Evolutionary conservation across 1,139 yeast species (phyloP), one percentile per base, ranked within the genome.

Genomic region (Kodamaea suecica): DNA sequence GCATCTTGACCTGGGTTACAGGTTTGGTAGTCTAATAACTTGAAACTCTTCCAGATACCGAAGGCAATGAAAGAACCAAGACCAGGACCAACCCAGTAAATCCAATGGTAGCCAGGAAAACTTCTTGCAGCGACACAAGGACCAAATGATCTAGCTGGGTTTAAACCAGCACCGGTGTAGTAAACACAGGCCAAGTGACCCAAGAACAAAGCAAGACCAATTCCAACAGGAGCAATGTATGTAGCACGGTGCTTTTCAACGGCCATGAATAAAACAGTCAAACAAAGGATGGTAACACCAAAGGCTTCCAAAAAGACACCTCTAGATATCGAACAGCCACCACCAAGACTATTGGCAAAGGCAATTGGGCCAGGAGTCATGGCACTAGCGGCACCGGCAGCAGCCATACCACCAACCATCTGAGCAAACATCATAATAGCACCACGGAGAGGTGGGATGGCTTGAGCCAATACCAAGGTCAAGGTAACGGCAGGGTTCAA

Each of bases 91-190:
- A 87, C 76, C 94, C 95, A 85, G 72, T 87, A 87, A 47, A 87
- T 85, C 95, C 95, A 87, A 70, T 80, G 88, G 65, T 87, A 86
- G 52, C 57, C 61, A 28, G 95, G 95, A 80, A 87, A 87, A 24
- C 75, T 67, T 40, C 63, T 66, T 38, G 75, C 73, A 39, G 90
- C 95, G 41, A 85, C 70, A 57, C 81, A 75, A 37, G 95, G 95
- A 54, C 96, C 96, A 43, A 87, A 76, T 21, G 87, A 69, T 69
- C 96, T 80, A 33, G 95, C 95, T 37, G 95, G 95, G 73, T 86
- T 86, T 55, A 85, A 70, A 56, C 95, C 95, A 29, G 95, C 95
- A 58, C 95, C 95, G 37, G 95, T 84, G 68, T 78, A 84, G 75
- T 74, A 84, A 41, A 87, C 85, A 57, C 84, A 76, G 47, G 84